Conservation (phyloP, 768 basidiomycete species). For the Phanerochaete sordida region DNA sequence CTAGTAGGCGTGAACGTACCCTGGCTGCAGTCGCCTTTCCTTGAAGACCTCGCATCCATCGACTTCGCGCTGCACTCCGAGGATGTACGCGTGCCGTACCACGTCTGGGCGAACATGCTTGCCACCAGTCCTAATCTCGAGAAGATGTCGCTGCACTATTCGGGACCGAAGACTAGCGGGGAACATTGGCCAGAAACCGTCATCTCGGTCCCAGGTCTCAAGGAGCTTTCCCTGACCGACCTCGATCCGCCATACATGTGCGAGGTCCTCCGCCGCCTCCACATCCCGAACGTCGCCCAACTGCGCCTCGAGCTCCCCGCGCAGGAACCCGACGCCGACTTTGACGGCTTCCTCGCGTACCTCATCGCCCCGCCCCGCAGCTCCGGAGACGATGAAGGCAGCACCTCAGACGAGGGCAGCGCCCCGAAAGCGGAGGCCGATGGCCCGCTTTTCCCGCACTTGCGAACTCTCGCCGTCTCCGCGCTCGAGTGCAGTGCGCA, state of each 20-base stretch:
- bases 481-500: slow-evolving; percentile 21
- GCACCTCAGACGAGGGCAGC: slow-evolving; percentile 13
- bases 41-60: slow-evolving; percentile 44
- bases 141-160: slow-evolving; percentile 53
- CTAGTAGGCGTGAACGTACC: slow-evolving; percentile 65
- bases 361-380: slow-evolving; percentile 12
- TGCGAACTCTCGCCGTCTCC: slow-evolving; percentile 23
- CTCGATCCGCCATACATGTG: slow-evolving; percentile 54
- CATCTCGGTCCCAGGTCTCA: slow-evolving; percentile 31
- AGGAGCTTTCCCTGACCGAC: slow-evolving; percentile 49
- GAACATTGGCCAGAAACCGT: slow-evolving; percentile 32
- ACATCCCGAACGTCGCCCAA: slow-evolving; percentile 39
- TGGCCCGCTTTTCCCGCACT: slow-evolving; percentile 18
- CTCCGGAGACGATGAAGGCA: too few species aligned
- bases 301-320: slow-evolving; percentile 51
- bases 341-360: slow-evolving; percentile 37
- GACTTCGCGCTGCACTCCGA: slow-evolving; percentile 61
- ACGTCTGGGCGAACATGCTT: slow-evolving; percentile 54
- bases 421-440: background rate
- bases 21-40: slow-evolving; percentile 56
- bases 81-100: slow-evolving; percentile 53
- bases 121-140: slow-evolving; percentile 43
- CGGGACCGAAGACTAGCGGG: slow-evolving; percentile 41
- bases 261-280: slow-evolving; percentile 41
- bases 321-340: slow-evolving; percentile 39